Percentiles rank a stretch among this genome's conserved stretches.
These are phyloP conservation scores for Leccinum griseonigrum DNA, from an alignment of 1,284 basidiomycete genomes.

Conservation along the genomic window DNA sequence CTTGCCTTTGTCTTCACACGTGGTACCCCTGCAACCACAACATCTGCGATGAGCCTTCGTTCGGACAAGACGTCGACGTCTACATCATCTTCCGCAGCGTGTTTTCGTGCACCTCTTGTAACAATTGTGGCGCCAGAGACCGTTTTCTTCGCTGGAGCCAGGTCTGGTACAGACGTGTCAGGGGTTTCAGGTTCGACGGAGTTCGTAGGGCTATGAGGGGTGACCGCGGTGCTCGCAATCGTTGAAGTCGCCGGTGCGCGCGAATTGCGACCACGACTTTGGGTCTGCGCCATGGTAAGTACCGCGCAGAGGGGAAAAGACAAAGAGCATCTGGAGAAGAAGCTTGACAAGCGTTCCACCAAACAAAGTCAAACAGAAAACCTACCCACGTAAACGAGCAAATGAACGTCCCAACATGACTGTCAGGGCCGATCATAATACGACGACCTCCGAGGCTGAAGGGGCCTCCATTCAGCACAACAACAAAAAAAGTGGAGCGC, in stretches of 20 bases:
- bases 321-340: constrained; percentile 15
- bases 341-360: constrained; percentile 15
- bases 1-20: constrained; percentile 39
- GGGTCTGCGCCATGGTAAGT: constrained; percentile 21
- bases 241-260: constrained; percentile 29
- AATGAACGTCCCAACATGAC: constrained; percentile 78
- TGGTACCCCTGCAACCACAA: constrained; percentile 50
- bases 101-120: constrained; percentile 30
- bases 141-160: constrained; percentile 11
- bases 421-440: constrained; percentile 63
- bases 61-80: constrained; percentile 34
- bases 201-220: constrained; percentile 23
- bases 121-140: not conserved
- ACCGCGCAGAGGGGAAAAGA: not conserved
- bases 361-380: too few relatives aligned
- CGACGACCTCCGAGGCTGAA: constrained; percentile 67
- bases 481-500: not conserved
- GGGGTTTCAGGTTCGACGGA: constrained; percentile 40
- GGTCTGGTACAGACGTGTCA: constrained; percentile 40
- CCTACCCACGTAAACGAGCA: constrained; percentile 59
- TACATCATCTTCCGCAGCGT: constrained; percentile 30
- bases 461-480: not conserved
- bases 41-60: constrained; percentile 40
- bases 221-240: constrained; percentile 23
- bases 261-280: constrained; percentile 13